Base-by-base conservation (phyloP, 2,329 filamentous ascomycete species). In the Bisporella sp. region DNA sequence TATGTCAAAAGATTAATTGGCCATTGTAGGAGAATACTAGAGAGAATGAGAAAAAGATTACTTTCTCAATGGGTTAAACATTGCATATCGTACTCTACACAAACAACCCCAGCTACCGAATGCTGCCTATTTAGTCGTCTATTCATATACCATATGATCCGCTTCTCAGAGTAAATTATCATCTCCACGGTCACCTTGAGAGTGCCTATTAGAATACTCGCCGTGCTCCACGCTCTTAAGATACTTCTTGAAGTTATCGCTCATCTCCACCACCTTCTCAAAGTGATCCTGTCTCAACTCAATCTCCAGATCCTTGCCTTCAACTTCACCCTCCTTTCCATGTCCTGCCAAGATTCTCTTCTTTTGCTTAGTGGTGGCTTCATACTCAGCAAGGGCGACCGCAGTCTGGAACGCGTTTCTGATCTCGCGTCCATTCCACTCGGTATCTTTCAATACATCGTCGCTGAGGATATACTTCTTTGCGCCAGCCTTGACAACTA, bases 351-450 rank as follows among this genome's bases (percentile, higher is more conserved):
- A 21, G 21, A 21, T 21, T 21, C 21, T 30, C n/a, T 45, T 31
- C 43, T 45, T 46, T 5, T n/a, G 28, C 11, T 41, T 45, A 33
- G 52, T 49, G 9, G n/a, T 40, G 8, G 52, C 49, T 13, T 59
- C 54, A 42, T 49, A 60, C 32, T 59, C 50, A 8, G 63, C 64
- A 7, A 66, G 57, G 5, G 63, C 53, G 29, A 64, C 50, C 1
- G 63, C 64, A 5, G 59, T 64, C 45, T 64, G 62, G 43, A 64
- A 61, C 5, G 62, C 62, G 49, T 65, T 64, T 7, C 56, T 49
- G 45, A 66, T 63, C 49, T 66, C 58, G n/a, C 64, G 52, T 4
- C 63, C 64, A 46, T 65, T 66, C 61, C 60, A 64, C 42, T 54
- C 35, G 9, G 46, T 7, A 28, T 31, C 28, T 31, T 40, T 41